Percentiles rank a stretch among this genome's conserved stretches.
phyloP scores from a whole-genome alignment of 768 basidiomycete species.

The Lepiota brunneoincarnata region DNA sequence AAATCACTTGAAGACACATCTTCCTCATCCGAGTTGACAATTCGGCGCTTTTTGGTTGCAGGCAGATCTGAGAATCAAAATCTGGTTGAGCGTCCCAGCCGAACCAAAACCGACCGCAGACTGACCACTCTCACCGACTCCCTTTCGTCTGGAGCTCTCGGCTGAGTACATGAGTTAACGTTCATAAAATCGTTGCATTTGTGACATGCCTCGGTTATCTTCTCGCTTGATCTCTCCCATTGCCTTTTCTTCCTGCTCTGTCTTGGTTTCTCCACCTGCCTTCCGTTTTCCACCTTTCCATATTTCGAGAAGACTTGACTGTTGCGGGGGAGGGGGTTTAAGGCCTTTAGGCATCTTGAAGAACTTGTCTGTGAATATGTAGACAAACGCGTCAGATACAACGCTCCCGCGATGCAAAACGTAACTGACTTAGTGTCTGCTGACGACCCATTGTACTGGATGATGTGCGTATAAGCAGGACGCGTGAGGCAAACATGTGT shows the following conservation, averaged over 20 bases:
- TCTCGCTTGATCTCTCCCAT: conserved; percentile 20
- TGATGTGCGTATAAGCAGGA: conserved; percentile 27
- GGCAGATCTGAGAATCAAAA: conserved; percentile 25
- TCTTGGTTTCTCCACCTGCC: conserved; percentile 16
- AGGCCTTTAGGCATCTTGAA: conserved; percentile 66
- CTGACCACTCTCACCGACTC: conserved; percentile 13
- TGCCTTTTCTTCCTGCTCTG: conserved; percentile 19
- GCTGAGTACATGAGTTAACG: conserved; percentile 17
- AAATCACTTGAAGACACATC: conserved; percentile 20
- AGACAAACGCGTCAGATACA: not conserved
- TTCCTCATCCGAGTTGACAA: conserved; percentile 56
- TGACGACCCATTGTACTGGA: conserved; percentile 59
- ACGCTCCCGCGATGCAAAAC: not conserved
- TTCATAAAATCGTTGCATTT: not conserved
- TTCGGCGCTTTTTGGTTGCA: conserved; percentile 48
- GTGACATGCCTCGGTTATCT: conserved; percentile 12
- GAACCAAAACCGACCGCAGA: not conserved
- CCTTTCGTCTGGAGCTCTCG: conserved; percentile 43
- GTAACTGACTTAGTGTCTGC: conserved; percentile 61
- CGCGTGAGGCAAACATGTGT: conserved; percentile 43
- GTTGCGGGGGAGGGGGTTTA: conserved; percentile 71
- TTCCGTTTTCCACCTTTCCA: conserved; percentile 54
- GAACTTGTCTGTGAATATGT: conserved; percentile 56
- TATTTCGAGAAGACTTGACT: conserved; percentile 75
- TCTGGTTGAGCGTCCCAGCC: not conserved